Conservation (phyloP, 2,329 filamentous ascomycete species). For the Verticillium zaregamsianum region DNA sequence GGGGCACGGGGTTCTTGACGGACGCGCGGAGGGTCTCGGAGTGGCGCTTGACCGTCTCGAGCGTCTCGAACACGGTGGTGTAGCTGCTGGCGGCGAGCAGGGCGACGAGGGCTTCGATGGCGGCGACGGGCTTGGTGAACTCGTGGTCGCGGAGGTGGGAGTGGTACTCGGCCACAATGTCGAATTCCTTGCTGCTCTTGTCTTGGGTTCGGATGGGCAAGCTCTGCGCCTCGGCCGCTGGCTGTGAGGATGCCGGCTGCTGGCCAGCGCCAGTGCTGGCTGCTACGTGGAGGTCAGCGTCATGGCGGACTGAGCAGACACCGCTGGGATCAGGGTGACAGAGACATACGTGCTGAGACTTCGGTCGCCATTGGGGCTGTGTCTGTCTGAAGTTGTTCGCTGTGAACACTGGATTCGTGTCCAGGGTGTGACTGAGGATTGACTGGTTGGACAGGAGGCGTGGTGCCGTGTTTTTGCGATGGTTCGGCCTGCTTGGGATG, state of each 20-base stretch:
- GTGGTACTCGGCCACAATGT: conserved; percentile 53
- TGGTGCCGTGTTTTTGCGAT: neutral
- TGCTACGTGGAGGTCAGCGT: neutral
- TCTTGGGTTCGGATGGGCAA: conserved; percentile 19
- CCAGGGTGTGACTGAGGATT: too few relatives aligned
- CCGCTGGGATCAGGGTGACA: neutral
- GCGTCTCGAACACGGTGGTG: conserved; percentile 88
- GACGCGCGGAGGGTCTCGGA: conserved; percentile 72
- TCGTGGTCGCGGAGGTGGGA: conserved; percentile 65
- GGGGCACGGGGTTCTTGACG: conserved; percentile 83
- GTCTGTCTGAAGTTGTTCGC: neutral
- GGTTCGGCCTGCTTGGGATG: neutral
- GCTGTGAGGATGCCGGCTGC: neutral
- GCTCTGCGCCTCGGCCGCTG: conserved; percentile 3
- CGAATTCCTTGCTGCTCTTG: conserved; percentile 22
- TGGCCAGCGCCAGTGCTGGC: neutral
- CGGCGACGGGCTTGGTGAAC: conserved; percentile 91
- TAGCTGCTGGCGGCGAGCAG: conserved; percentile 76
- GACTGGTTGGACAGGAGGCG: too few relatives aligned
- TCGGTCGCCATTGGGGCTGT: neutral
- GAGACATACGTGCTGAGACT: neutral
- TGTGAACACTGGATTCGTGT: neutral
- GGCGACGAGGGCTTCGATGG: conserved; percentile 85
- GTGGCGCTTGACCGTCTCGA: conserved; percentile 76
- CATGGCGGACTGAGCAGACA: neutral